phyloP scores from a whole-genome alignment of 139 green algal genomes.

The Picochlorum sp. region DNA sequence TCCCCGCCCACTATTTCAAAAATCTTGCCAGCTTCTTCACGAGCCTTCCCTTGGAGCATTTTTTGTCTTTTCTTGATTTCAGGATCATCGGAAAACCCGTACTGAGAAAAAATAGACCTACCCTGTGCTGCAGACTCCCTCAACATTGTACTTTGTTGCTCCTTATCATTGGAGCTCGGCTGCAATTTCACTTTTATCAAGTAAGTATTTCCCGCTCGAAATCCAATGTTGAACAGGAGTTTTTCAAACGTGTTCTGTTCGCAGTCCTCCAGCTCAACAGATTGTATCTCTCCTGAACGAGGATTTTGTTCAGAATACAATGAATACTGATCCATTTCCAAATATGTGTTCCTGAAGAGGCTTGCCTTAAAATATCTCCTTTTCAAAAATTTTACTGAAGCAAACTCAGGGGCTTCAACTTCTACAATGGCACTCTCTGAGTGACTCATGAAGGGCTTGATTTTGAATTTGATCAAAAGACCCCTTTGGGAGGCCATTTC shows the following conservation, averaged over 20 bases:
- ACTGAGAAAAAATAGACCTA: neutral
- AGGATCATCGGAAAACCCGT: neutral
- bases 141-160: neutral
- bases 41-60: neutral
- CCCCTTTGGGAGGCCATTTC: conserved; percentile 4
- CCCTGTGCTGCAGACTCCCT: neutral
- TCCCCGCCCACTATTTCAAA: too few species aligned
- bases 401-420: conserved; percentile 16
- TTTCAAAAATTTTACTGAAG: conserved; percentile 22
- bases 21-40: too few species aligned
- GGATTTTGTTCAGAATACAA: neutral
- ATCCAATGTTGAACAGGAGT: neutral
- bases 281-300: neutral
- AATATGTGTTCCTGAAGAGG: conserved; percentile 1
- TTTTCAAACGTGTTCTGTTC: neutral
- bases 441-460: neutral
- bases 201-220: neutral
- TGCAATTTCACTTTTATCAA: neutral
- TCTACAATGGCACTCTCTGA: neutral
- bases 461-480: conserved; percentile 11
- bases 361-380: conserved; percentile 13
- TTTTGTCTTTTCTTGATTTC: neutral
- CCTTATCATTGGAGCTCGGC: neutral
- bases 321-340: neutral
- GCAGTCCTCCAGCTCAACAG: neutral